phyloP scores from a whole-genome alignment of 306 rosid genomes.

The Cyclanthera cordifolia region DNA sequence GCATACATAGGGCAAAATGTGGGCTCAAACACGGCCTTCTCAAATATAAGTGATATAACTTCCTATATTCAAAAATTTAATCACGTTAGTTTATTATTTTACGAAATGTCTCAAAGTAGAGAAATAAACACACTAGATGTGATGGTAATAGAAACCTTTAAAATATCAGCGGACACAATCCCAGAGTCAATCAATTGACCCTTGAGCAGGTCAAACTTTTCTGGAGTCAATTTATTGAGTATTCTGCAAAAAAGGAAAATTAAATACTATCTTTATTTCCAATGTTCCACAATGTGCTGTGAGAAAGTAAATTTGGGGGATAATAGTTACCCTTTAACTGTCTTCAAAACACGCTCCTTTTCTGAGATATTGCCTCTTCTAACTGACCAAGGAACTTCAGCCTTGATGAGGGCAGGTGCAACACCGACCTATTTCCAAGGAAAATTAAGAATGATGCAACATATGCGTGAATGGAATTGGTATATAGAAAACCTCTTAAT shows the following conservation, averaged over 20 bases:
- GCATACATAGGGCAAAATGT: constrained; percentile 38
- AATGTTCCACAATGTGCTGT: background rate
- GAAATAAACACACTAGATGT: background rate
- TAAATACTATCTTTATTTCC: background rate
- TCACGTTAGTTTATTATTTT: background rate
- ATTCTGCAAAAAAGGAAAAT: constrained; percentile 20
- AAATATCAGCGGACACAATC: constrained; percentile 24
- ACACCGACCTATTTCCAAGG: constrained; percentile 20
- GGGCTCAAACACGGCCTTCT: constrained; percentile 37
- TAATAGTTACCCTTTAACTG: constrained; percentile 28
- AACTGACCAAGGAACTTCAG: constrained; percentile 35
- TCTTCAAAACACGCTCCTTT: constrained; percentile 30
- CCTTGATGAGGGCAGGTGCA: constrained; percentile 23
- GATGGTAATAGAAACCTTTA: constrained; percentile 19
- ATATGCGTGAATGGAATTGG: too few relatives aligned
- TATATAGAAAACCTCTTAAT: too few relatives aligned
- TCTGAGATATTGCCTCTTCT: constrained; percentile 31
- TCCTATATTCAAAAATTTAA: constrained; percentile 19
- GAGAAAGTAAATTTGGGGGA: background rate
- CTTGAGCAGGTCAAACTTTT: constrained; percentile 32
- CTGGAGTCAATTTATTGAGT: constrained; percentile 37
- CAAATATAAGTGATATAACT: constrained; percentile 29
- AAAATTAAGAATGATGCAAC: constrained; percentile 1
- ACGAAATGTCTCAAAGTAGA: background rate
- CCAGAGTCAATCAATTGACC: constrained; percentile 36